phyloP scores from a whole-genome alignment of 768 basidiomycete genomes.

The Gloeophyllum trabeum region DNA sequence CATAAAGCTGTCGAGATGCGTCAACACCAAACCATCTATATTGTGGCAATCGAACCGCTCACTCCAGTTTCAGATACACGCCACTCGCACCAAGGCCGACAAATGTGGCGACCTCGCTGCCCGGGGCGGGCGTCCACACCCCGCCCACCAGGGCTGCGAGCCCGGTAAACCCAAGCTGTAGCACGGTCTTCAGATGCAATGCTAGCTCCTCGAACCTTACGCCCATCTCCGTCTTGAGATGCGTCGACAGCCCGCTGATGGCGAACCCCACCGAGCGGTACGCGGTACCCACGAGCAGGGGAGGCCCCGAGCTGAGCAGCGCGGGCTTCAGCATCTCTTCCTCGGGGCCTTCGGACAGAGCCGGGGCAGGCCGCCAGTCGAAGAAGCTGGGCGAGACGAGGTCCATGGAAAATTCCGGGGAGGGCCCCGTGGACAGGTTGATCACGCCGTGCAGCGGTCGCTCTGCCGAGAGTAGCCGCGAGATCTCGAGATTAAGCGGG shows the following conservation, averaged over 20 bases:
- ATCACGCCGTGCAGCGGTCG: neutral
- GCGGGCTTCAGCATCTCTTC: neutral
- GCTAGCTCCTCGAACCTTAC: conserved; percentile 45
- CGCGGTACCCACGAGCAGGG: conserved; percentile 32
- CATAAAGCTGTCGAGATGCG: conserved; percentile 26
- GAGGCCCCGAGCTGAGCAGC: conserved; percentile 39
- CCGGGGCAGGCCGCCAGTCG: conserved; percentile 14
- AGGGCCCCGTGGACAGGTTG: neutral
- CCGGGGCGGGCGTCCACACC: conserved; percentile 34
- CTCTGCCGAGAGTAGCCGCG: neutral
- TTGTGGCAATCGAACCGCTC: conserved; percentile 16
- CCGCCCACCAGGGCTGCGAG: conserved; percentile 30
- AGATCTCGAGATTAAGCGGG: no score
- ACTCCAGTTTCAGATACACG: conserved; percentile 48
- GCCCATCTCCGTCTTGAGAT: conserved; percentile 38
- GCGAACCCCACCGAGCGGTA: conserved; percentile 38
- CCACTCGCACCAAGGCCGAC: conserved; percentile 34
- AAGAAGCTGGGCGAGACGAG: conserved; percentile 31
- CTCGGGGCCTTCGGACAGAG: neutral
- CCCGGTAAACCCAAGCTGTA: conserved; percentile 39
- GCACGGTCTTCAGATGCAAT: conserved; percentile 33
- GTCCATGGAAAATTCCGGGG: conserved; percentile 21
- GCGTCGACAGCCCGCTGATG: conserved; percentile 35
- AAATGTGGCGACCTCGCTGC: conserved; percentile 29
- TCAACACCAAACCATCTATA: neutral